Conservation (phyloP, 2,329 filamentous ascomycete species). For the Curvularia verruculosa region DNA sequence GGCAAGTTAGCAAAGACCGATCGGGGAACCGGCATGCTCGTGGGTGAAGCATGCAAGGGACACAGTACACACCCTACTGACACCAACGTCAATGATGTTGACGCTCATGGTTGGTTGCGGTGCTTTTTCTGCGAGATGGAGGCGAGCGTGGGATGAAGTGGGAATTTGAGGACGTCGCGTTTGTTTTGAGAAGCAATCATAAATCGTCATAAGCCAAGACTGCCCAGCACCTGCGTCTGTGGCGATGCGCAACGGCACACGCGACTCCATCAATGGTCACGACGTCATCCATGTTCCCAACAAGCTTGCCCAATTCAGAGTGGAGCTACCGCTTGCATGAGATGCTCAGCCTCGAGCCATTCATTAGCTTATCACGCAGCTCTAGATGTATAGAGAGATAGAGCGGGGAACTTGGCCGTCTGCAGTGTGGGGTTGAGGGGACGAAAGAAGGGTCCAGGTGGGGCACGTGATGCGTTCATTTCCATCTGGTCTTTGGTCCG, state of each 20-base stretch:
- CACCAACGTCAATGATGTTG: slow-evolving; percentile 25
- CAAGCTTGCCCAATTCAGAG: slow-evolving; percentile 2
- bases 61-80: slow-evolving; percentile 21
- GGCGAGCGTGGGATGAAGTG: background rate
- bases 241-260: slow-evolving; percentile 13
- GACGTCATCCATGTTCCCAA: slow-evolving; percentile 25
- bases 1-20: slow-evolving; percentile 21
- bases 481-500: background rate
- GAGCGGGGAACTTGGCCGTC: background rate
- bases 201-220: slow-evolving; percentile 20
- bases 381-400: background rate
- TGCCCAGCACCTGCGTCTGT: slow-evolving; percentile 13
- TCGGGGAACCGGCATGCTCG: slow-evolving; percentile 6
- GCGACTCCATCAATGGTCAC: slow-evolving; percentile 17
- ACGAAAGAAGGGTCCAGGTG: slow-evolving; percentile 1
- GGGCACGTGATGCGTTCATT: slow-evolving; percentile 10
- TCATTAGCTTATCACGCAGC: slow-evolving; percentile 4
- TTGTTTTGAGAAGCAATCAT: slow-evolving; percentile 4
- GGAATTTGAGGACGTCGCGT: background rate
- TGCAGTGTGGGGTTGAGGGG: slow-evolving; percentile 10
- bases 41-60: slow-evolving; percentile 4
- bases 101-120: slow-evolving; percentile 14
- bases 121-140: slow-evolving; percentile 1
- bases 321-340: slow-evolving; percentile 1
- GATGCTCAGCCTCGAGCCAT: slow-evolving; percentile 16